Percentiles rank a stretch among this genome's conserved stretches.
Conservation (phyloP, 768 basidiomycete species). For the Nidularia pulvinata region DNA sequence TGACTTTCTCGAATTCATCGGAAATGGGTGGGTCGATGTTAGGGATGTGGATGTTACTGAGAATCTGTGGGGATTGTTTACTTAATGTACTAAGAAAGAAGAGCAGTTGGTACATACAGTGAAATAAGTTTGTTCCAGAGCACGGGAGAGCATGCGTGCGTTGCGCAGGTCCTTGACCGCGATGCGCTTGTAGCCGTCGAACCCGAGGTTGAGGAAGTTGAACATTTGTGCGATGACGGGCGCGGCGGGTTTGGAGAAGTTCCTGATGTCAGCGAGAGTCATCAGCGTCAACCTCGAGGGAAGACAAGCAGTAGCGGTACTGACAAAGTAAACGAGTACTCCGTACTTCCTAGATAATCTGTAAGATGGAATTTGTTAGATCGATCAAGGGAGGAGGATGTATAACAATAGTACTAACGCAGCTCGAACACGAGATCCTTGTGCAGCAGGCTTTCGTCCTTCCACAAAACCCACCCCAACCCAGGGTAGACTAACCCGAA, state of each 20-base stretch:
- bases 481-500: slow-evolving; percentile 55
- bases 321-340: slow-evolving; percentile 59
- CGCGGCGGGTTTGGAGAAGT: slow-evolving; percentile 59
- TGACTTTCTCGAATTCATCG: neutral
- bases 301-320: slow-evolving; percentile 2
- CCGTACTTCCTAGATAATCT: slow-evolving; percentile 57
- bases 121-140: slow-evolving; percentile 55
- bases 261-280: slow-evolving; percentile 18
- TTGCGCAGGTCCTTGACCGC: slow-evolving; percentile 51
- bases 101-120: slow-evolving; percentile 20
- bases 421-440: slow-evolving; percentile 68
- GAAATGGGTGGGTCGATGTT: slow-evolving; percentile 8
- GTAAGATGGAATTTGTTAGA: neutral
- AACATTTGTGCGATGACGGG: slow-evolving; percentile 61
- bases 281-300: too few relatives aligned
- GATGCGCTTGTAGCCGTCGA: slow-evolving; percentile 46
- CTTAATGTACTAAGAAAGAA: neutral
- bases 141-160: slow-evolving; percentile 53
- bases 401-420: slow-evolving; percentile 25
- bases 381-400: slow-evolving; percentile 7
- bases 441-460: slow-evolving; percentile 54
- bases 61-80: slow-evolving; percentile 21
- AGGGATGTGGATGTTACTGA: slow-evolving; percentile 50
- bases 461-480: slow-evolving; percentile 65
- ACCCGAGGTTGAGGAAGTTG: slow-evolving; percentile 61